phyloP scores from a whole-genome alignment of 192 early-diverging fungal species.

The Neocallimastix lanati region DNA sequence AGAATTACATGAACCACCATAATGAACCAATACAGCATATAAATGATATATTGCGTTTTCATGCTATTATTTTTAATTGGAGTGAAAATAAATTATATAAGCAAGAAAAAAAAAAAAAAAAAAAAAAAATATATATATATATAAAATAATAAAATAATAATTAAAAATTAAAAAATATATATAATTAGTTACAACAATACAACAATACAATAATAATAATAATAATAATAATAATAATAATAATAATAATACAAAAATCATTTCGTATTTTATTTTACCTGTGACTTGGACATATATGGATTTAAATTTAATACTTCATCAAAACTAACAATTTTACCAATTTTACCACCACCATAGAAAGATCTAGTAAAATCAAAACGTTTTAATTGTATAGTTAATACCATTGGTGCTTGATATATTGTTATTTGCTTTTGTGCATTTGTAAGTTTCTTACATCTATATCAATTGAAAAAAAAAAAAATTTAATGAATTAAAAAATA shows the following conservation, averaged over 20 bases:
- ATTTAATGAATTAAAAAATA: background rate
- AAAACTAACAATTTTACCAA: conserved; percentile 41
- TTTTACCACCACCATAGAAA: conserved; percentile 42
- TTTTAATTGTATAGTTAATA: conserved; percentile 67
- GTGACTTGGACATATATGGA: conserved; percentile 25
- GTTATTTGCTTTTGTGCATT: conserved; percentile 68
- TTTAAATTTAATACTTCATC: conserved; percentile 39
- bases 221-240: no score
- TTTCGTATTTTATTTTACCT: no score
- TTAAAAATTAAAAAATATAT: no score
- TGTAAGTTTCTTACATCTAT: conserved; percentile 51
- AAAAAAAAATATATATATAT: no score
- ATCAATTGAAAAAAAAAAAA: background rate
- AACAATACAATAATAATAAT: no score
- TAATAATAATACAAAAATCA: no score
- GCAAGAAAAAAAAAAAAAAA: no score
- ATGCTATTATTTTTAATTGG: background rate
- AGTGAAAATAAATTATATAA: no score
- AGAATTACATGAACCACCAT: conserved; percentile 47
- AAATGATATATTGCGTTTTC: conserved; percentile 65
- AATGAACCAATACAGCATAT: conserved; percentile 65
- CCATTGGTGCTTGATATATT: conserved; percentile 46
- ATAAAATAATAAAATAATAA: no score
- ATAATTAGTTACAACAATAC: no score
- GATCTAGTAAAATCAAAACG: conserved; percentile 44